phyloP scores from a whole-genome alignment of 202 grass and related monocot species.

The Zoysia matrella region DNA sequence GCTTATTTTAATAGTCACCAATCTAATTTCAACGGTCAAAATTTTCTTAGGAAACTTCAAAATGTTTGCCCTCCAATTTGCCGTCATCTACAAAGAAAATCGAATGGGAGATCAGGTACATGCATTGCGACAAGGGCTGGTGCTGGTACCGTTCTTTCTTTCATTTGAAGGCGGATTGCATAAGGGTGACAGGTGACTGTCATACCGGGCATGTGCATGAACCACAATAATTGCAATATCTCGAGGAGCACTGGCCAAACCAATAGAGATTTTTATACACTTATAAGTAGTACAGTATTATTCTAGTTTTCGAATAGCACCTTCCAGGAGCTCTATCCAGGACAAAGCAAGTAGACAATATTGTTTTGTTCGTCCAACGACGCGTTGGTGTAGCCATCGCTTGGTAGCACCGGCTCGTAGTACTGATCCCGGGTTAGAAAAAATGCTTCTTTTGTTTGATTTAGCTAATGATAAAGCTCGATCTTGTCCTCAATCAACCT shows the following conservation, averaged over 20 bases:
- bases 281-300: not conserved
- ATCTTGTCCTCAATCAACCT: not conserved
- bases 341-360: not conserved
- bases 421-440: constrained; percentile 15
- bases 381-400: not conserved
- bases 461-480: not conserved
- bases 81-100: not conserved
- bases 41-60: not conserved
- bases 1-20: not conserved
- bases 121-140: constrained; percentile 3
- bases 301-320: not conserved
- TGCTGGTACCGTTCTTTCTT: constrained; percentile 7
- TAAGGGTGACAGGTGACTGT: constrained; percentile 30
- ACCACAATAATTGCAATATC: constrained; percentile 48
- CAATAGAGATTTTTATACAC: not conserved
- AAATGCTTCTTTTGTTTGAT: not conserved
- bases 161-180: constrained; percentile 37
- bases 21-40: not conserved
- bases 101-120: constrained; percentile 16
- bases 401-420: not conserved
- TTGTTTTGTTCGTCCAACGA: not conserved
- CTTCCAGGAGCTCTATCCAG: constrained; percentile 20
- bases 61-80: constrained; percentile 31
- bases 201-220: constrained; percentile 50
- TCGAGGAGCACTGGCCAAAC: constrained; percentile 15